Conservation (phyloP, 2,329 filamentous ascomycete species). For the Xylaria sp. region DNA sequence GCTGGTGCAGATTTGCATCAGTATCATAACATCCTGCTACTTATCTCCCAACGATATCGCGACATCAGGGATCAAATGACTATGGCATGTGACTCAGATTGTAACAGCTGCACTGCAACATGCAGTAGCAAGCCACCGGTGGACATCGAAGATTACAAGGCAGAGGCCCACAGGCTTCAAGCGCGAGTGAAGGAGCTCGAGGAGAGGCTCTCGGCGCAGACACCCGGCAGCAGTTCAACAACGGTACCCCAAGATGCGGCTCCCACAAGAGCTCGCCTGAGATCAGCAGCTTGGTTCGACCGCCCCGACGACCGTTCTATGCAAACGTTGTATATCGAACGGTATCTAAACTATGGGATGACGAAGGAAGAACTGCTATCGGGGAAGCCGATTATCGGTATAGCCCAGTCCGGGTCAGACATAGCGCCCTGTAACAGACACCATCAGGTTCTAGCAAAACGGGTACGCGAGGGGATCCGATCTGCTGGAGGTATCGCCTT, state of each 20-base stretch:
- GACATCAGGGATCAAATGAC: conserved; percentile 6
- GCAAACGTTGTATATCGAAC: conserved; percentile 61
- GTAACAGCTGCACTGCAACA: conserved; percentile 30
- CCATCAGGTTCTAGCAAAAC: conserved; percentile 60
- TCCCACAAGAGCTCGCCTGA: conserved; percentile 28
- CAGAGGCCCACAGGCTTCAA: conserved; percentile 41
- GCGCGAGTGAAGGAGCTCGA: conserved; percentile 42
- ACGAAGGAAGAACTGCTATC: conserved; percentile 61
- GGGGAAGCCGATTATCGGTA: conserved; percentile 62
- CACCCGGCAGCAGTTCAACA: conserved; percentile 17
- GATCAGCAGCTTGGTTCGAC: conserved; percentile 55
- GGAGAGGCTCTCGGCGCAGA: conserved; percentile 36
- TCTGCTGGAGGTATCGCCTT: conserved; percentile 61
- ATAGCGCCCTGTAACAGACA: conserved; percentile 62
- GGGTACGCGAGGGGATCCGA: conserved; percentile 62
- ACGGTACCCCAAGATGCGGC: conserved; percentile 12
- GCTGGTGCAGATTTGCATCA: not conserved
- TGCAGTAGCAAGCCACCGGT: conserved; percentile 31
- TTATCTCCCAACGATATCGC: not conserved
- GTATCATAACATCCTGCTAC: not conserved
- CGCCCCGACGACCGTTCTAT: conserved; percentile 55
- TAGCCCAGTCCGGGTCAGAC: conserved; percentile 63
- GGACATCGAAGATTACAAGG: conserved; percentile 47
- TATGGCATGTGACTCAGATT: conserved; percentile 38
- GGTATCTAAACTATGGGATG: conserved; percentile 62